Evolutionary conservation across 495 filamentous ascomycete genomes (phyloP).

Genomic region (Parmelia sp.): DNA sequence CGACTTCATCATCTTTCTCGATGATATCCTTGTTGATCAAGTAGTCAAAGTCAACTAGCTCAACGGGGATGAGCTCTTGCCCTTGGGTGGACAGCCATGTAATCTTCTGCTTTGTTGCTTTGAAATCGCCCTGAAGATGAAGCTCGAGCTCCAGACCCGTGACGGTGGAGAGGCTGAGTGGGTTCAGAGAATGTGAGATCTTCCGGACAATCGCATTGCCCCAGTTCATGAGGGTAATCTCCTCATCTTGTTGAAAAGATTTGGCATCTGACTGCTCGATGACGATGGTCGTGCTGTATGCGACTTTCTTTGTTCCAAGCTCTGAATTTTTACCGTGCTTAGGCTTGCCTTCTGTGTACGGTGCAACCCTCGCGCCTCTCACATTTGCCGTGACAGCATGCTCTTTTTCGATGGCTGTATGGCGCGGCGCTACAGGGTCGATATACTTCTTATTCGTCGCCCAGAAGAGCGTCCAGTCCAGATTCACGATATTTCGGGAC

Average conservation of each 20-base stretch:
- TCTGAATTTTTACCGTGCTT: constrained; percentile 82
- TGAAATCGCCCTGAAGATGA: constrained; percentile 82
- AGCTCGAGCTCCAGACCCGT: constrained; percentile 68
- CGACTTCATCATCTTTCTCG: constrained; percentile 70
- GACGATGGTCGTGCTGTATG: constrained; percentile 61
- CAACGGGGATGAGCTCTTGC: constrained; percentile 70
- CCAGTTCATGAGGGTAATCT: constrained; percentile 95
- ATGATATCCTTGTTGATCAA: constrained; percentile 89
- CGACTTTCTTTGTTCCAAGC: constrained; percentile 78
- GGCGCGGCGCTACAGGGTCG: constrained; percentile 77
- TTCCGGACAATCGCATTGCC: constrained; percentile 83
- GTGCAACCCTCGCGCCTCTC: constrained; percentile 57
- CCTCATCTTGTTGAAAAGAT: constrained; percentile 74
- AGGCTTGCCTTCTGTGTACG: constrained; percentile 67
- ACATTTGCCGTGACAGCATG: constrained; percentile 62
- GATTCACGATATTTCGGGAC: constrained; percentile 77
- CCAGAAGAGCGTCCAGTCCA: constrained; percentile 91
- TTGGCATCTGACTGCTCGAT: constrained; percentile 84
- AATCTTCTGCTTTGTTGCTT: constrained; percentile 90
- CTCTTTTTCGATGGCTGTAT: constrained; percentile 69
- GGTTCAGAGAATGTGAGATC: constrained; percentile 54
- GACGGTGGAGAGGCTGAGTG: constrained; percentile 41
- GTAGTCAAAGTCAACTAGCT: constrained; percentile 87
- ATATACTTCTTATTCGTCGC: constrained; percentile 94
- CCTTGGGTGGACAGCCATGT: constrained; percentile 76